Conservation (phyloP, 108 stramenopile genomes). For the Schizochytrium sp. region DNA sequence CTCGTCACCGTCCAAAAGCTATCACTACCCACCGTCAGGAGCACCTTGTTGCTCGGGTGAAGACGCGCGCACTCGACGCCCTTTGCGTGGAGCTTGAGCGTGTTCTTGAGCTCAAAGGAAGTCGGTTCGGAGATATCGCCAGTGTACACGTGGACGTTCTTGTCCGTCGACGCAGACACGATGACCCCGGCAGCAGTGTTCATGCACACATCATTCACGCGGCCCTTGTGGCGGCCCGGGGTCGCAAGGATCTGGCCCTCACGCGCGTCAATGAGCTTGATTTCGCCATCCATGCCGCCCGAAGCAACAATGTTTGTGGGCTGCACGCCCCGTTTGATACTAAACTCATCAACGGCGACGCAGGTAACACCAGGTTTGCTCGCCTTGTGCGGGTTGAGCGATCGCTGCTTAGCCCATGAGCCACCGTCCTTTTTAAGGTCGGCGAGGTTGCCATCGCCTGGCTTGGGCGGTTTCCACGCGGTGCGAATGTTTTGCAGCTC, state of each 20-base stretch:
- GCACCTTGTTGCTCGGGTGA: neutral
- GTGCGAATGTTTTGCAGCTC: neutral
- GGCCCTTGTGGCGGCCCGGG: conserved; percentile 22
- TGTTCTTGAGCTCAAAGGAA: neutral
- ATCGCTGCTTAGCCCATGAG: neutral
- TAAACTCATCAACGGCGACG: conserved; percentile 16
- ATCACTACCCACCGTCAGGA: neutral
- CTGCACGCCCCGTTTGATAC: neutral
- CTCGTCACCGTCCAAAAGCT: neutral
- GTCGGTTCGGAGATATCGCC: neutral
- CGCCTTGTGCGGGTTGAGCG: conserved; percentile 51
- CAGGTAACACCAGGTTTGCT: conserved; percentile 44
- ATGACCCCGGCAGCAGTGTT: conserved; percentile 13
- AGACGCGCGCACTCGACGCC: neutral
- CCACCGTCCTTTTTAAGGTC: conserved; percentile 11
- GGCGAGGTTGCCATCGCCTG: neutral
- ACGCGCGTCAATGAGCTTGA: conserved; percentile 52
- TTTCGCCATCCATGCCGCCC: conserved; percentile 62
- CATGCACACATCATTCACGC: conserved; percentile 21
- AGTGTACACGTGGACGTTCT: neutral
- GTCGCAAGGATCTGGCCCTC: conserved; percentile 44
- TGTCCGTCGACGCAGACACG: neutral
- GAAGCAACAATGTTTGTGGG: conserved; percentile 41
- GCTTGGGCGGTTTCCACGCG: conserved; percentile 22
- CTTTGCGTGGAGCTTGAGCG: neutral